Percentiles rank a stretch among this genome's conserved stretches.
These are phyloP conservation scores for Pholiota microspora DNA, from an alignment of 768 basidiomycete species.

Conservation along the genomic window DNA sequence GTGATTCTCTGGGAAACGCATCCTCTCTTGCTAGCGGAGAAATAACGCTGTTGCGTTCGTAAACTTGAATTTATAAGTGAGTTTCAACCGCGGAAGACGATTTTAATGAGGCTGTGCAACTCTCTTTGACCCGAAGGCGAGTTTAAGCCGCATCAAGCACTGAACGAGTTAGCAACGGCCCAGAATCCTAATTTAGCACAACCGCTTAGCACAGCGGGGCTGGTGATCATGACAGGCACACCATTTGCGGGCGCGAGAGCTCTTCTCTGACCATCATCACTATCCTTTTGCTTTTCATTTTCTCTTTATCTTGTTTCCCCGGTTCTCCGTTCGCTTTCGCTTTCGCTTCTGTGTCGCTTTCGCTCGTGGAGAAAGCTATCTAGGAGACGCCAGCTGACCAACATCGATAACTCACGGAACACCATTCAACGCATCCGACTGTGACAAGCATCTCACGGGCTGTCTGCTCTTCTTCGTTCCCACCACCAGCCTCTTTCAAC, in stretches of 20 bases:
- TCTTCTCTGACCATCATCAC: background rate
- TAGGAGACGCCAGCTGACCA: background rate
- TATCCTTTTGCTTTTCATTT: background rate
- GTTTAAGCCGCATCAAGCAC: background rate
- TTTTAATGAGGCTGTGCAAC: background rate
- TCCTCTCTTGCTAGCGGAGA: too few species aligned
- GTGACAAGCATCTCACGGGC: background rate
- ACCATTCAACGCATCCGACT: background rate
- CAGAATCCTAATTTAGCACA: too few species aligned
- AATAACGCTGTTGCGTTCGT: too few species aligned
- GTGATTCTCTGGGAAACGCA: too few species aligned
- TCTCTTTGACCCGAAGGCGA: background rate
- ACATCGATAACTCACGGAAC: background rate
- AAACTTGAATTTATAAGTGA: too few species aligned
- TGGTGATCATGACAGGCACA: background rate
- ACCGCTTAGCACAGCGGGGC: background rate
- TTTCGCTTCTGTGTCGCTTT: background rate
- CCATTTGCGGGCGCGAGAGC: background rate
- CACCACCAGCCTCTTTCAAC: background rate
- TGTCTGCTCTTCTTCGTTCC: background rate
- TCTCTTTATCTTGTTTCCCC: background rate
- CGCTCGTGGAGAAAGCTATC: too few species aligned
- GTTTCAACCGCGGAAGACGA: too few species aligned
- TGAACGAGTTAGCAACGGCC: too few species aligned
- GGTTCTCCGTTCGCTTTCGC: background rate